Percentiles rank a stretch among this genome's conserved stretches.
Evolutionary conservation across 768 basidiomycete genomes (phyloP).

Genomic region (Hygrophoropsis aurantiaca): DNA sequence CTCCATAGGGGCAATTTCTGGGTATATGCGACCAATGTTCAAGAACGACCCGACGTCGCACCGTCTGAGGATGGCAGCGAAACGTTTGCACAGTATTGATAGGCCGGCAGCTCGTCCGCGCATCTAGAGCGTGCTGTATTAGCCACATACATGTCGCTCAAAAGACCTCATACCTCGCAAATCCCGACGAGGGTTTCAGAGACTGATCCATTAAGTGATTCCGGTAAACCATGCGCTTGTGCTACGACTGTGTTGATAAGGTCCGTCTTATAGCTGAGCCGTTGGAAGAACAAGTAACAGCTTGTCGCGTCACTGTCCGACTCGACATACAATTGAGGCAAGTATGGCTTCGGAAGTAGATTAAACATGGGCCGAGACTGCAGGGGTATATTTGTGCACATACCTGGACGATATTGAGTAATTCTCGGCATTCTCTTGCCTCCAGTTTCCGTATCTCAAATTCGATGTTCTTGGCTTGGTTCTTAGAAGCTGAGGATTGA

Average conservation of each 20-base stretch:
- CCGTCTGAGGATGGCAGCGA: conserved; percentile 77
- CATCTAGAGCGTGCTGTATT: conserved; percentile 49
- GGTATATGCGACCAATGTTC: conserved; percentile 76
- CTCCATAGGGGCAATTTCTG: conserved; percentile 86
- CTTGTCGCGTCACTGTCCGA: conserved; percentile 86
- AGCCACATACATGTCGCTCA: not conserved
- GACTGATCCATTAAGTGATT: conserved; percentile 77
- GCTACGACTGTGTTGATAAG: conserved; percentile 82
- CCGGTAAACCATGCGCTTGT: conserved; percentile 80
- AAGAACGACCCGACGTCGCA: conserved; percentile 87
- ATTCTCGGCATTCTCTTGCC: conserved; percentile 76
- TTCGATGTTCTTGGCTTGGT: conserved; percentile 86
- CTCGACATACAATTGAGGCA: conserved; percentile 89
- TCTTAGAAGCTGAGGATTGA: conserved; percentile 88
- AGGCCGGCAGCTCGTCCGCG: conserved; percentile 79
- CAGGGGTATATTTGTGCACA: too few species aligned
- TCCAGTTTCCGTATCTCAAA: conserved; percentile 86
- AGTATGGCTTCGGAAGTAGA: conserved; percentile 83
- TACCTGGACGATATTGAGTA: conserved; percentile 83
- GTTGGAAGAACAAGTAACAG: conserved; percentile 91
- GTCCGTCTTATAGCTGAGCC: conserved; percentile 83
- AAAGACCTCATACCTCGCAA: conserved; percentile 65
- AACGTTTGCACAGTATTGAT: conserved; percentile 84
- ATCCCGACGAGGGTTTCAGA: conserved; percentile 90
- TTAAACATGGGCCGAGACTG: too few species aligned